phyloP scores from a whole-genome alignment of 2,329 filamentous ascomycete genomes.

The Sphaerostilbella broomeana region DNA sequence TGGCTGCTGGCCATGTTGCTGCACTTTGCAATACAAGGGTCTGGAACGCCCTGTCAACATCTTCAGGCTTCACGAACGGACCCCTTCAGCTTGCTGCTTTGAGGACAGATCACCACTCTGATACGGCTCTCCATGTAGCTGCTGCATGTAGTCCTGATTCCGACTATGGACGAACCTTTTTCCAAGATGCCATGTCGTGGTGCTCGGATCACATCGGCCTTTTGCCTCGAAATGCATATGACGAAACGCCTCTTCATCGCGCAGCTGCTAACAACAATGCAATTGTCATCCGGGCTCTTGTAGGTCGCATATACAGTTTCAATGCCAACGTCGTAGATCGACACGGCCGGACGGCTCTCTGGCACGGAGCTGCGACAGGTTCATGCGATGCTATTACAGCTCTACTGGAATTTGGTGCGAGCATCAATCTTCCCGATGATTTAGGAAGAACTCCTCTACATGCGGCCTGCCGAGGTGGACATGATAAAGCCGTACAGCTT shows the following conservation, averaged over 20 bases:
- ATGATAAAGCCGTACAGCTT: constrained; percentile 1
- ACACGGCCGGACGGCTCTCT: constrained; percentile 6
- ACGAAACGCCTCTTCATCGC: constrained; percentile 11
- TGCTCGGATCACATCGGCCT: background rate
- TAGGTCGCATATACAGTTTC: background rate
- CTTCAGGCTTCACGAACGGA: background rate
- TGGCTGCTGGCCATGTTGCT: constrained; percentile 2
- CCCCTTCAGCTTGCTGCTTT: background rate
- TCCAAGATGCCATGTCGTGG: constrained; percentile 1
- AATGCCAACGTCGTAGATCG: background rate
- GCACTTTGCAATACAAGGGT: constrained; percentile 7
- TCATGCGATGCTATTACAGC: background rate
- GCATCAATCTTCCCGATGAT: constrained; percentile 5
- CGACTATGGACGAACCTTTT: background rate
- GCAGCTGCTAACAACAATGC: constrained; percentile 4
- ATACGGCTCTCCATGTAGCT: constrained; percentile 7
- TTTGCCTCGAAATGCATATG: constrained; percentile 2
- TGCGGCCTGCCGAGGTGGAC: constrained; percentile 8
- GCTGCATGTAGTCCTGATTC: constrained; percentile 3
- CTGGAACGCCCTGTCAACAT: background rate
- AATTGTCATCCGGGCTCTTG: background rate
- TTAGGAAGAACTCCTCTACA: constrained; percentile 8
- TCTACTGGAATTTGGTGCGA: background rate
- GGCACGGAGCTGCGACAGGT: constrained; percentile 9
- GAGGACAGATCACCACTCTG: constrained; percentile 1